Evolutionary conservation across 768 basidiomycete genomes (phyloP).

Genomic region (Rhodosporidiobolus sp.): DNA sequence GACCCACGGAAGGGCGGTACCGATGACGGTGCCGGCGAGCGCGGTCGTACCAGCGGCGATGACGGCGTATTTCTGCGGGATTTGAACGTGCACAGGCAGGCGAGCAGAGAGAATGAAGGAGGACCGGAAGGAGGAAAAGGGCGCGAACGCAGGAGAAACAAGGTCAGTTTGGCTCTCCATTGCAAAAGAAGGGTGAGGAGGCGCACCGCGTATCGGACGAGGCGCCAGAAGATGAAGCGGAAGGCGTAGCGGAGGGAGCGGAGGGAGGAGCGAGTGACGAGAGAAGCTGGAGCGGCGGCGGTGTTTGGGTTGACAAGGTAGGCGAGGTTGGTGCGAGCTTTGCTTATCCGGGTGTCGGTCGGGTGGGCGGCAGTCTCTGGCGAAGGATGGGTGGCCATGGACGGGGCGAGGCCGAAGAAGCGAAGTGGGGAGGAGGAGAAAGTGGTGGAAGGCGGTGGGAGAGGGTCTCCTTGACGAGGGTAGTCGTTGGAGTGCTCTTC

Average conservation of each 20-base stretch:
- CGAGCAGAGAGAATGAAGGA: background rate
- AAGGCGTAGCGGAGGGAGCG: conserved; percentile 21
- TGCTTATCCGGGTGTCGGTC: background rate
- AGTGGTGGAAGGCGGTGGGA: background rate
- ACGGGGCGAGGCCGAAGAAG: background rate
- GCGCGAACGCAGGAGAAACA: background rate
- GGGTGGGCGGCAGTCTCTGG: background rate
- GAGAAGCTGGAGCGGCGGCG: conserved; percentile 2
- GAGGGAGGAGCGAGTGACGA: conserved; percentile 24
- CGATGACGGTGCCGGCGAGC: conserved; percentile 19
- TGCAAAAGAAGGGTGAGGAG: background rate
- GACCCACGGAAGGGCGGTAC: conserved; percentile 26
- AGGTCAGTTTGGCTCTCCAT: background rate
- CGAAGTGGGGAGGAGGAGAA: background rate
- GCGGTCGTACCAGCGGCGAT: conserved; percentile 27
- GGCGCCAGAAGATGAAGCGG: conserved; percentile 32
- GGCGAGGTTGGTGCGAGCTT: conserved; percentile 11
- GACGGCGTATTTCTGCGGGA: conserved; percentile 31
- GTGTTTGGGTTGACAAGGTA: conserved; percentile 22
- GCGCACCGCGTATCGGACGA: conserved; percentile 28
- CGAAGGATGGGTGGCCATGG: background rate
- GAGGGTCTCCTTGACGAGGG: too few species aligned
- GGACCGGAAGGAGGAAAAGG: background rate
- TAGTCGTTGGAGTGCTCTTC: too few species aligned
- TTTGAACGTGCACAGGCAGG: too few species aligned